Conservation (phyloP, 2,329 filamentous ascomycete species). For the Coniochaeta ligniaria region DNA sequence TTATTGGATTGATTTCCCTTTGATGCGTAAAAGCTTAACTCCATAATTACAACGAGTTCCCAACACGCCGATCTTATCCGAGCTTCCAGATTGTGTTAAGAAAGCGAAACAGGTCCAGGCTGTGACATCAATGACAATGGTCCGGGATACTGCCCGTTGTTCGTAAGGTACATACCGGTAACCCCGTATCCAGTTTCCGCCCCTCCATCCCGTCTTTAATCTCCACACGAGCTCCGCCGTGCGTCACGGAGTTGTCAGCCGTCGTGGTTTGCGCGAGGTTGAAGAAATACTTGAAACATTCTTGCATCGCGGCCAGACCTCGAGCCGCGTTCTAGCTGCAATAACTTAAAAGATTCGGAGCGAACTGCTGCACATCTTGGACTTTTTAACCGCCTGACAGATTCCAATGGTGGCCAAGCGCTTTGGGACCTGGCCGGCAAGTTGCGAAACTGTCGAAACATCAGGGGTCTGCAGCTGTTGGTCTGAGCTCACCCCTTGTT, state of each 20-base stretch:
- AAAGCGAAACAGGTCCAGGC: neutral
- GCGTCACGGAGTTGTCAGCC: neutral
- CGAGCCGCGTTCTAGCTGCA: neutral
- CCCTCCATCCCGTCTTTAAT: neutral
- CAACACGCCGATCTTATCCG: neutral
- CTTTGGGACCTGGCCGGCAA: neutral
- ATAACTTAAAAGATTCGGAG: neutral
- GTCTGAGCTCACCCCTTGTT: neutral
- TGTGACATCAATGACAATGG: neutral
- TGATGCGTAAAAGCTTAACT: neutral
- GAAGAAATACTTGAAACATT: neutral
- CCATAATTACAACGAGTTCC: neutral
- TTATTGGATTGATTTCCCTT: neutral
- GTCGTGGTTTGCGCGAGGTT: neutral
- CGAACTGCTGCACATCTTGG: neutral
- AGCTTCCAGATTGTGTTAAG: neutral
- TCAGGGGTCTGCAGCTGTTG: neutral
- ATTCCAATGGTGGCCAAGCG: neutral
- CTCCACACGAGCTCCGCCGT: neutral
- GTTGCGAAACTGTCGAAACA: neutral
- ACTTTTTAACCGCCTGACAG: too few species aligned
- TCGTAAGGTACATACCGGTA: neutral
- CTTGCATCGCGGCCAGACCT: neutral
- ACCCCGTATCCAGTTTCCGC: neutral
- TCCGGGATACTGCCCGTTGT: neutral